These are phyloP conservation scores for Cyclanthera cordifolia DNA, from an alignment of 306 rosid genomes.

Conservation along the genomic window DNA sequence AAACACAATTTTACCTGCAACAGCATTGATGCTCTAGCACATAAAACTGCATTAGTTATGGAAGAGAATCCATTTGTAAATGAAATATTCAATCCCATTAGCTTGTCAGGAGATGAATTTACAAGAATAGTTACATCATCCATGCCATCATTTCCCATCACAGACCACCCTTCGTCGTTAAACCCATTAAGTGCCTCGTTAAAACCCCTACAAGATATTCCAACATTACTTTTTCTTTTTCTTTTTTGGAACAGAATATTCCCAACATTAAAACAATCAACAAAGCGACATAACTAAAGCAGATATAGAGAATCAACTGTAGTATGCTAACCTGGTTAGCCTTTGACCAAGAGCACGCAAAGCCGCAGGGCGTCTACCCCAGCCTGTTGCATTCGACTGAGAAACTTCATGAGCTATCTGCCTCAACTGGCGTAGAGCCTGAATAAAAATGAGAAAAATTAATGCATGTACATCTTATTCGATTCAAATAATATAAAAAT, in stretches of 20 bases:
- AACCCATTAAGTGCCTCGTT: conserved; percentile 95
- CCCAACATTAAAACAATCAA: conserved; percentile 20
- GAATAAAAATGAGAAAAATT: conserved; percentile 9
- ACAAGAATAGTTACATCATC: conserved; percentile 86
- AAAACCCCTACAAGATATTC: conserved; percentile 59
- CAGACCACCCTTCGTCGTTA: conserved; percentile 93
- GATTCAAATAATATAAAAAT: neutral
- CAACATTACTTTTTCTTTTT: too few species aligned
- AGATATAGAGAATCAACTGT: conserved; percentile 2
- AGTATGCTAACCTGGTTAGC: conserved; percentile 59
- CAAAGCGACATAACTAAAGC: neutral
- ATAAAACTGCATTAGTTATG: conserved; percentile 80
- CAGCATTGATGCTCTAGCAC: conserved; percentile 98
- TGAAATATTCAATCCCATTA: conserved; percentile 81
- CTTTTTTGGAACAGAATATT: too few species aligned
- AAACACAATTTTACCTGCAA: conserved; percentile 52
- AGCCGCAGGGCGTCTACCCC: conserved; percentile 97
- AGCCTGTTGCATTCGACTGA: conserved; percentile 75
- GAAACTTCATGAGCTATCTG: conserved; percentile 92
- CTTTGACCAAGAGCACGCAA: conserved; percentile 80
- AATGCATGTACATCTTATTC: neutral
- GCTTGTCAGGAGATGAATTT: conserved; percentile 83
- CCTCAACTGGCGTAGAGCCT: conserved; percentile 89
- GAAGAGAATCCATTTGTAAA: conserved; percentile 73
- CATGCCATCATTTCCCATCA: conserved; percentile 83